Base-by-base conservation (phyloP, 2,329 filamentous ascomycete species). In the Lecanicillium sp. region DNA sequence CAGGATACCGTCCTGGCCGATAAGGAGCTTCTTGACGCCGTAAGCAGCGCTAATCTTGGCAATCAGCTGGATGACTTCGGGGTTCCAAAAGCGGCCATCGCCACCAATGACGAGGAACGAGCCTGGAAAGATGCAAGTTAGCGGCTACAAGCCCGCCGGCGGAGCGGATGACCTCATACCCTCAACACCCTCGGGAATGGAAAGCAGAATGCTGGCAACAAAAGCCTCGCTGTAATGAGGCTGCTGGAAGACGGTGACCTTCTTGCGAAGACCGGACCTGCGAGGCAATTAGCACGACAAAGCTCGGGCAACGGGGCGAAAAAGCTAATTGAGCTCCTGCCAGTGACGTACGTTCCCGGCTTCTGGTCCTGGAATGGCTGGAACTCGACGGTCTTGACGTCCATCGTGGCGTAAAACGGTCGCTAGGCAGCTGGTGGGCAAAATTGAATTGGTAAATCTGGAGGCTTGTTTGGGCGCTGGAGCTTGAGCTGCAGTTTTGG, bases 231-330 rank as follows among this genome's bases (percentile, higher is more conserved):
- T 89, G 76, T 98, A 98, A 69, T 98, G 78, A 44, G 81, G 74
- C 66, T 96, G 74, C 66, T 98, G 87, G 74, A 98, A 98, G 61
- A 95, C 86, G 58, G 87, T 88, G 69, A 97, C 92, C 79, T 94
- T 97, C 71, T 98, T 98, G 49, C 92, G 88, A 64, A 98, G 87
- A 65, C 92, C 92, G 51, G 92, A 98, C 52, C 90, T 97, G 56
- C 42, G 45, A 9, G 30, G 14, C n/a, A 32, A 18, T 20, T 29
- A 29, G n/a, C 17, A 28, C 25, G 22, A 34, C 22, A 13, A 13
- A n/a, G 11, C 11, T 25, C 22, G 7, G 7, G 11, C 11, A 25
- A 6, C 11, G 6, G 6, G 22, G 7, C 22, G 7, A 25, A 25
- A 11, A 25, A 25, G 22, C 9, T 17, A 11, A 14, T 22, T 29